These are phyloP conservation scores for Arthrinium phaeospermum DNA, from an alignment of 2,329 filamentous ascomycete genomes.

Conservation along the genomic window DNA sequence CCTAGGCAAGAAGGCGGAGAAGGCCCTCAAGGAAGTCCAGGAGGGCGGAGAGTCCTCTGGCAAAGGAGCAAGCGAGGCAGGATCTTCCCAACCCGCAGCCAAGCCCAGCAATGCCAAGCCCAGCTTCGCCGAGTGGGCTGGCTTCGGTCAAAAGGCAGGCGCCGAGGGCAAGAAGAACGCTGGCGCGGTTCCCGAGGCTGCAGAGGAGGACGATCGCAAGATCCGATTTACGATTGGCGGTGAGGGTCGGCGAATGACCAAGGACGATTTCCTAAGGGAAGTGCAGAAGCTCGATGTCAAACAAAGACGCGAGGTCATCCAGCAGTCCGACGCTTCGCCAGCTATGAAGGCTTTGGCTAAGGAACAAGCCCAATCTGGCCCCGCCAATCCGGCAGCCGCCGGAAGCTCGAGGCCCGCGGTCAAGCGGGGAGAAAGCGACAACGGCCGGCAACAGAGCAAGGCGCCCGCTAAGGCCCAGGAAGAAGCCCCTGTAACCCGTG, in stretches of 20 bases:
- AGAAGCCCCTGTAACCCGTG: neutral
- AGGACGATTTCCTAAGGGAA: conserved; percentile 78
- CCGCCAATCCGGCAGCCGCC: neutral
- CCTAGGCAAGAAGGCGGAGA: conserved; percentile 52
- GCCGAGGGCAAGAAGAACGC: conserved; percentile 48
- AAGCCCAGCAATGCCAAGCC: conserved; percentile 42
- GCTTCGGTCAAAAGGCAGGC: conserved; percentile 42
- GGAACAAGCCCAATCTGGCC: conserved; percentile 19
- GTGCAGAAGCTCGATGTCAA: conserved; percentile 75
- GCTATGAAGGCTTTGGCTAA: conserved; percentile 57
- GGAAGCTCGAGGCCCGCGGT: conserved; percentile 23
- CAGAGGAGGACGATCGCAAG: conserved; percentile 70
- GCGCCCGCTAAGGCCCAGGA: neutral
- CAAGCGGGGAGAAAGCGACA: conserved; percentile 15
- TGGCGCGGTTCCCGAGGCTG: conserved; percentile 38
- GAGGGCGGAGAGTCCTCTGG: conserved; percentile 35
- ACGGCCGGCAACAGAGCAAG: neutral
- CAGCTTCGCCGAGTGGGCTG: conserved; percentile 55
- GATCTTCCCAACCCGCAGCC: conserved; percentile 24
- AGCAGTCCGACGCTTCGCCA: conserved; percentile 54
- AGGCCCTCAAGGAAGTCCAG: conserved; percentile 29
- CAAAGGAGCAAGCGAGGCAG: conserved; percentile 24
- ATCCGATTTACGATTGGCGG: conserved; percentile 79
- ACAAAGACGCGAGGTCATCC: conserved; percentile 61
- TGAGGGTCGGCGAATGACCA: conserved; percentile 77